A percentile compares a stretch with the other conserved stretches of the same genome.
Conservation (phyloP, 352 stramenopile species). For the Saprolegnia parasitica region DNA sequence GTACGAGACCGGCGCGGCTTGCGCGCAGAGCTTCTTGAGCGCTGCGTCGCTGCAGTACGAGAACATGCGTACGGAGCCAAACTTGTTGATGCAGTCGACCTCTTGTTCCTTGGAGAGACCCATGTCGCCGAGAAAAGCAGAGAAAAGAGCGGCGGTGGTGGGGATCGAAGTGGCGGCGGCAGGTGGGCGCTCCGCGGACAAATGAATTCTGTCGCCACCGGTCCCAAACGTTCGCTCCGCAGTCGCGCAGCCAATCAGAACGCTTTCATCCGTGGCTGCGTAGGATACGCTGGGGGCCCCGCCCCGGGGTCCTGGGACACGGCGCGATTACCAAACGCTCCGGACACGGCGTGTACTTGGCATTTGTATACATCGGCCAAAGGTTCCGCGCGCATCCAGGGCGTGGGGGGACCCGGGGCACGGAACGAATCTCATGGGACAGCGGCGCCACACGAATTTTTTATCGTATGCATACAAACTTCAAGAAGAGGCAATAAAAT, state of each 20-base stretch:
- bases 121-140: not conserved
- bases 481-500: not conserved
- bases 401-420: not conserved
- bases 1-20: slow-evolving; percentile 53
- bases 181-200: not conserved
- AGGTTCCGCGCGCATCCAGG: too few species aligned
- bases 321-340: slow-evolving; percentile 8
- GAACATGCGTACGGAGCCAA: slow-evolving; percentile 73
- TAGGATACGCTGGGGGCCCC: not conserved
- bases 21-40: slow-evolving; percentile 71
- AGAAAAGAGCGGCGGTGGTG: not conserved
- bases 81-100: slow-evolving; percentile 61
- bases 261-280: not conserved
- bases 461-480: not conserved
- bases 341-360: not conserved
- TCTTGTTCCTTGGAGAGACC: slow-evolving; percentile 23
- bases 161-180: not conserved
- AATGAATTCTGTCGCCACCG: slow-evolving; percentile 15
- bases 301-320: slow-evolving; percentile 10
- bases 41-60: slow-evolving; percentile 74
- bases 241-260: not conserved
- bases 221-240: slow-evolving; percentile 1
- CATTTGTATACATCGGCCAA: too few species aligned
- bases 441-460: slow-evolving; percentile 4
- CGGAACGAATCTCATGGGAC: slow-evolving; percentile 15